A percentile compares a stretch with the other conserved stretches of the same genome.
phyloP scores from a whole-genome alignment of 345 rosid species.

The Sisymbrium irio region DNA sequence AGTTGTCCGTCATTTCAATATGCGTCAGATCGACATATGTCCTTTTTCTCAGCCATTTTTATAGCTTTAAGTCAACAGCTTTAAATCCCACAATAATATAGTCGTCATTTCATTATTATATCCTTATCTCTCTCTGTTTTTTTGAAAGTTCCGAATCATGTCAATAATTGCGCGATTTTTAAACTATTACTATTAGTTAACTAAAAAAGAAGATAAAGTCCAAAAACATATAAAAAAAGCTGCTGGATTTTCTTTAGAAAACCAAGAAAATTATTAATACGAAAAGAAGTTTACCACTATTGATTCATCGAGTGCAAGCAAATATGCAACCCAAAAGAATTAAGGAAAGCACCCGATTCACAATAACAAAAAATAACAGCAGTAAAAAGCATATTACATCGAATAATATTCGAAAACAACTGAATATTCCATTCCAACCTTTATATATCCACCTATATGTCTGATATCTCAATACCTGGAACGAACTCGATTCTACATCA shows the following conservation, averaged over 20 bases:
- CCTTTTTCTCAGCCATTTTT: slow-evolving; percentile 30
- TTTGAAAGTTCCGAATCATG: background rate
- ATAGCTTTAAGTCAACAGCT: slow-evolving; percentile 36
- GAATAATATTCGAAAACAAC: too few species aligned
- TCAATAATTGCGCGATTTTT: slow-evolving; percentile 29
- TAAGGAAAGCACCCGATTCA: background rate
- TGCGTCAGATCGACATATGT: slow-evolving; percentile 24
- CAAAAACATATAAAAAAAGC: background rate
- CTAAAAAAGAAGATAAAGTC: background rate
- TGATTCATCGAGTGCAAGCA: background rate
- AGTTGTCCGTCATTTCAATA: slow-evolving; percentile 25
- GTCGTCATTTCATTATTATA: slow-evolving; percentile 14
- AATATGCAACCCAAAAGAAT: background rate
- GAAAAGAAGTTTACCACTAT: background rate
- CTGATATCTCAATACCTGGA: background rate
- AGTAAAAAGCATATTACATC: background rate
- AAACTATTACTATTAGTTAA: background rate
- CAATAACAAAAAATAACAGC: background rate
- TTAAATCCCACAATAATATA: slow-evolving; percentile 21
- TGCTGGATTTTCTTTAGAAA: slow-evolving; percentile 2
- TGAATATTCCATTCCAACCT: too few species aligned
- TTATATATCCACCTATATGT: background rate
- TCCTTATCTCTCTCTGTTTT: background rate
- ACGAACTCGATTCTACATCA: background rate
- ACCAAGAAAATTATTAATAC: slow-evolving; percentile 10